Percentiles rank a stretch among this genome's conserved stretches.
These are phyloP conservation scores for Ulota crispa DNA, from an alignment of 225 moss, liverwort and hornwort species.

Conservation along the genomic window DNA sequence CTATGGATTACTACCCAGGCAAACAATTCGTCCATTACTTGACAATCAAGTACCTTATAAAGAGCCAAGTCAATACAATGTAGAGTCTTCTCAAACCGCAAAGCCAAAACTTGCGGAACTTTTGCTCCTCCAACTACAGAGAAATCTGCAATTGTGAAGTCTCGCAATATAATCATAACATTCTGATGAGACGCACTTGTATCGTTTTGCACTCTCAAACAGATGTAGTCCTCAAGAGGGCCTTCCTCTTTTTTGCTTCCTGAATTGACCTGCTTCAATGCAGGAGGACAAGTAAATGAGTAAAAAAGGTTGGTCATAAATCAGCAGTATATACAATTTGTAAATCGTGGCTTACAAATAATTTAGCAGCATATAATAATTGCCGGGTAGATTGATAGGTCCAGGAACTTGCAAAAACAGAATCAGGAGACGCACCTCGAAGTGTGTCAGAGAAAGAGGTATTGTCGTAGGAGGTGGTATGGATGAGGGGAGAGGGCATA, in stretches of 20 bases:
- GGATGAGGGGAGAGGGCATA: constrained; percentile 53
- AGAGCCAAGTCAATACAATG: constrained; percentile 79
- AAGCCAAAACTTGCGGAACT: constrained; percentile 60
- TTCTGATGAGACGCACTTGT: constrained; percentile 43
- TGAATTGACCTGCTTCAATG: constrained; percentile 34
- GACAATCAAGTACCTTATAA: constrained; percentile 64
- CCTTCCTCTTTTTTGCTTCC: constrained; percentile 35
- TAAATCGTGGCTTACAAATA: background rate
- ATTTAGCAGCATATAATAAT: constrained; percentile 3
- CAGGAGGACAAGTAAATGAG: background rate
- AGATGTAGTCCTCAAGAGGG: constrained; percentile 65
- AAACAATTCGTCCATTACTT: background rate
- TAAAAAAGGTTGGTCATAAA: constrained; percentile 11
- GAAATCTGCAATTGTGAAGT: constrained; percentile 49
- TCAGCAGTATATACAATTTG: background rate
- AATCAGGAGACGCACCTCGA: constrained; percentile 55
- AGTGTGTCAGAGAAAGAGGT: constrained; percentile 75
- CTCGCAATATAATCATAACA: constrained; percentile 69
- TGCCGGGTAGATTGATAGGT: background rate
- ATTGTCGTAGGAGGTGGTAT: constrained; percentile 36
- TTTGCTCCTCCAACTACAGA: constrained; percentile 27
- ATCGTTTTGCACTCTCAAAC: constrained; percentile 61
- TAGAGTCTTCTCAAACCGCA: constrained; percentile 64
- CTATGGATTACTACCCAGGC: background rate
- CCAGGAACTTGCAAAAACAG: constrained; percentile 13